Base-by-base conservation (phyloP, 768 basidiomycete species). In the Boletus subcaerulescens region DNA sequence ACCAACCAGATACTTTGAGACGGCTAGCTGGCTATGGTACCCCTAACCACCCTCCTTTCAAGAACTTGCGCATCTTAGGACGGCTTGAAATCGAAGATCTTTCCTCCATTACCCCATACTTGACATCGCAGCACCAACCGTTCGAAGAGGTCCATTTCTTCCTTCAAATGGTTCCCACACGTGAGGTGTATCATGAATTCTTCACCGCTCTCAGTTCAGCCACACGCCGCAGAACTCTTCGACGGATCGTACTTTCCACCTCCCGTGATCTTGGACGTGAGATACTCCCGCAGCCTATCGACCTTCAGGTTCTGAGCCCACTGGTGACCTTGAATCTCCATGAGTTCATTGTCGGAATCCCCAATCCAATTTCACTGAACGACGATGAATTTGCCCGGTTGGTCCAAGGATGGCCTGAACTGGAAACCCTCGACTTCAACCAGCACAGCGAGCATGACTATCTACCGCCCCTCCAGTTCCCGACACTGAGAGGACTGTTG, bases 21-120 rank as follows among this genome's bases (percentile, higher is more conserved):
- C 31, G 31, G n/a, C n/a, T 59, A 11, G 38, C 39, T 42, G 12
- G 38, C 22, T 12, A 31, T n/a, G n/a, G 12, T 4, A 36, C 36
- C 18, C 26, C 18, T 3, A 24, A 50, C 9, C 13, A 5, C 20
- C 31, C 48, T 12, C 53, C 24, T 18, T 60, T 60, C 36, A 20
- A 52, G 33, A 56, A 60, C 17, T n/a, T 60, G 48, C n/a, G 52
- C 15, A 15, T 22, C 36, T 49, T 60, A 17, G 22, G 22, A 22
- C 17, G 31, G 11, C 49, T 60, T 24, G 3, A 1, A 3, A 26
- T 60, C 17, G 3, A 33, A 6, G 39, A 46, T 8, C 46, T 60
- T 42, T 55, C 47, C 15, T 51, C 53, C 26, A n/a, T 60, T 18
- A 52, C 29, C 11, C 59, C 58, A 2, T 48, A 10, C 24, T 45